Percentiles rank a stretch among this genome's conserved stretches.
phyloP scores from a whole-genome alignment of 495 filamentous ascomycete species.

The Aspergillus taichungensis region DNA sequence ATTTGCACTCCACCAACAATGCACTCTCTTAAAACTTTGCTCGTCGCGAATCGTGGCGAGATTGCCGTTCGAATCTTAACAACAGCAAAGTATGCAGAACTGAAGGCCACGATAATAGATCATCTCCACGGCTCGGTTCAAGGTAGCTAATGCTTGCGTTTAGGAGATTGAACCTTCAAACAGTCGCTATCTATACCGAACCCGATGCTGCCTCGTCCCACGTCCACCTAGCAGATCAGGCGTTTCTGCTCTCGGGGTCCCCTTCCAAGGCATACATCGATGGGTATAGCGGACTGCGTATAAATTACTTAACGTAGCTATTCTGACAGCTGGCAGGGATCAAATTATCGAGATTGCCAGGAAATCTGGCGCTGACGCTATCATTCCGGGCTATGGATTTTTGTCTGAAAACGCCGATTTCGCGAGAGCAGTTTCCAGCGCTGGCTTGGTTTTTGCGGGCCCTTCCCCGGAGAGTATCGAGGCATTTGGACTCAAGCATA shows the following conservation, averaged over 20 bases:
- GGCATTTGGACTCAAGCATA: conserved; percentile 50
- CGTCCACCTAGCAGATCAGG: conserved; percentile 43
- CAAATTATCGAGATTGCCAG: conserved; percentile 42
- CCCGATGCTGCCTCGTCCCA: conserved; percentile 48
- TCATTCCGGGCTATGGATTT: conserved; percentile 52
- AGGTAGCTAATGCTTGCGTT: conserved; percentile 1
- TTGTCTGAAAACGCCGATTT: conserved; percentile 52
- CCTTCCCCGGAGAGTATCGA: conserved; percentile 45
- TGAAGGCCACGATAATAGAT: neutral
- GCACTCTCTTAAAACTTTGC: conserved; percentile 29
- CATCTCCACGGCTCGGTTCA: neutral
- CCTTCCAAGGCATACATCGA: conserved; percentile 40
- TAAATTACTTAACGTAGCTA: neutral
- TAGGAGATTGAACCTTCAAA: conserved; percentile 33
- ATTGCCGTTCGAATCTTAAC: conserved; percentile 43
- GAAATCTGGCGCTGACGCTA: conserved; percentile 30
- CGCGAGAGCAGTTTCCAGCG: conserved; percentile 33
- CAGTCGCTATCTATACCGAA: conserved; percentile 47
- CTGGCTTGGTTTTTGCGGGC: conserved; percentile 48
- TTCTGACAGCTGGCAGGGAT: conserved; percentile 18
- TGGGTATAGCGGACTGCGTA: conserved; percentile 11
- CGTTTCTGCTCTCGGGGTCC: conserved; percentile 37
- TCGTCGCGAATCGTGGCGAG: conserved; percentile 49
- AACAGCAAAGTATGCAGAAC: conserved; percentile 24
- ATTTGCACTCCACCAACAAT: conserved; percentile 25